Percentiles rank a stretch among this genome's conserved stretches.
phyloP scores from a whole-genome alignment of 2,329 filamentous ascomycete genomes.

The Aspergillus nomiae region DNA sequence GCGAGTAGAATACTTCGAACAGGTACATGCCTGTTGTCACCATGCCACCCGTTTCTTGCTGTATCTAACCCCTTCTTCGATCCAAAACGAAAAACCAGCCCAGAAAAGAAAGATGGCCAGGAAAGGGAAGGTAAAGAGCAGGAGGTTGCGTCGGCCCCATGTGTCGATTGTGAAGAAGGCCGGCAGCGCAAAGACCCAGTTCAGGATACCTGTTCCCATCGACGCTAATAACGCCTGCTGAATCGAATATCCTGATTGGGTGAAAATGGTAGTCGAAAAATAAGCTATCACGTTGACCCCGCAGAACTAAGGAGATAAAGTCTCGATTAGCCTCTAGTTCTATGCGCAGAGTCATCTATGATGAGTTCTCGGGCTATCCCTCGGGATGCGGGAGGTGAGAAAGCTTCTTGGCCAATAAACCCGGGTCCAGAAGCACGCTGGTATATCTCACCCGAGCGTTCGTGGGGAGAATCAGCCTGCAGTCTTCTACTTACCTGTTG shows the following conservation, averaged over 20 bases:
- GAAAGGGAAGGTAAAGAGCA: constrained; percentile 64
- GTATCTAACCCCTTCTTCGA: constrained; percentile 34
- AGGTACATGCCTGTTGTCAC: constrained; percentile 48
- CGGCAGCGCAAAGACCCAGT: constrained; percentile 66
- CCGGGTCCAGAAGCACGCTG: too few relatives aligned
- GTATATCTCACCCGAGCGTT: background rate
- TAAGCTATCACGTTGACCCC: constrained; percentile 62
- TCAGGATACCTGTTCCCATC: constrained; percentile 66
- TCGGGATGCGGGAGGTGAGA: background rate
- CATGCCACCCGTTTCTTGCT: constrained; percentile 43
- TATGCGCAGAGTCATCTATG: background rate
- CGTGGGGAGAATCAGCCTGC: background rate
- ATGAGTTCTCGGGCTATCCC: background rate
- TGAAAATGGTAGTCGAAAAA: constrained; percentile 64
- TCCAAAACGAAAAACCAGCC: constrained; percentile 55
- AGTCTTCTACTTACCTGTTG: constrained; percentile 50
- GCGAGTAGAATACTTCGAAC: constrained; percentile 55
- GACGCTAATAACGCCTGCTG: constrained; percentile 60
- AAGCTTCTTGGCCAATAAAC: background rate
- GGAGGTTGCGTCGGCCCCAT: constrained; percentile 64
- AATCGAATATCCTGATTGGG: constrained; percentile 55
- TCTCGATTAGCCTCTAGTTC: background rate
- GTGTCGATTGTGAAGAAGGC: constrained; percentile 68
- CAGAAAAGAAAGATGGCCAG: constrained; percentile 52
- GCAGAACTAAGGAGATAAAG: constrained; percentile 39